Conservation (phyloP, 2,329 filamentous ascomycete genomes). For the Aspergillus costaricaensis region DNA sequence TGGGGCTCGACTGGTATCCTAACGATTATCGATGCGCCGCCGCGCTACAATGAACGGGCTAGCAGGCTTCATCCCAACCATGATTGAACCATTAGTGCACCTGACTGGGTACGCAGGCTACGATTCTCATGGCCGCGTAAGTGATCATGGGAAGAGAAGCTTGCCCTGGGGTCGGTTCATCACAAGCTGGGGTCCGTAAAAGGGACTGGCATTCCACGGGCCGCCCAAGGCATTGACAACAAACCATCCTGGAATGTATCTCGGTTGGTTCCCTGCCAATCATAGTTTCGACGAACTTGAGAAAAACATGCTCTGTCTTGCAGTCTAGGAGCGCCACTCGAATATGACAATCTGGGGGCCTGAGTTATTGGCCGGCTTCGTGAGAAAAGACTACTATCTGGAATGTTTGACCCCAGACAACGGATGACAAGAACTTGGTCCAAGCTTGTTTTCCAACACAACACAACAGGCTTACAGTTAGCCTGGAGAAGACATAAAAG, state of each 20-base stretch:
- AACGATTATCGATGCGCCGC: background rate
- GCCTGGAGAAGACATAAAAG: background rate
- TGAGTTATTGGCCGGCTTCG: background rate
- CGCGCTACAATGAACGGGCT: background rate
- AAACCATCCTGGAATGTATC: slow-evolving; percentile 28
- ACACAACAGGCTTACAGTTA: background rate
- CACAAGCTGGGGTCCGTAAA: background rate
- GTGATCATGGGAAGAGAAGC: background rate
- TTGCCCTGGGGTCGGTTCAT: background rate
- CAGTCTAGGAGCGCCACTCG: background rate
- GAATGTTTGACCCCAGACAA: background rate
- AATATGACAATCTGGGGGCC: background rate
- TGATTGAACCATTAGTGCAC: background rate
- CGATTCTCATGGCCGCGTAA: background rate
- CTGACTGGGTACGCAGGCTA: background rate
- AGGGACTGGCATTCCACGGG: slow-evolving; percentile 22
- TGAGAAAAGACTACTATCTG: background rate
- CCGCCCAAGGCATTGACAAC: slow-evolving; percentile 19
- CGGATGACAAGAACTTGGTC: background rate
- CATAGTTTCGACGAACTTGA: background rate
- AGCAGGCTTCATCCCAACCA: background rate
- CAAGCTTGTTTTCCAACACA: background rate
- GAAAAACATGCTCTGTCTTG: background rate
- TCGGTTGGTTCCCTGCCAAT: background rate
- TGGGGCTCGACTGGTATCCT: background rate